Conservation (phyloP, 441 rosid genomes). For the Erodium texanum region DNA sequence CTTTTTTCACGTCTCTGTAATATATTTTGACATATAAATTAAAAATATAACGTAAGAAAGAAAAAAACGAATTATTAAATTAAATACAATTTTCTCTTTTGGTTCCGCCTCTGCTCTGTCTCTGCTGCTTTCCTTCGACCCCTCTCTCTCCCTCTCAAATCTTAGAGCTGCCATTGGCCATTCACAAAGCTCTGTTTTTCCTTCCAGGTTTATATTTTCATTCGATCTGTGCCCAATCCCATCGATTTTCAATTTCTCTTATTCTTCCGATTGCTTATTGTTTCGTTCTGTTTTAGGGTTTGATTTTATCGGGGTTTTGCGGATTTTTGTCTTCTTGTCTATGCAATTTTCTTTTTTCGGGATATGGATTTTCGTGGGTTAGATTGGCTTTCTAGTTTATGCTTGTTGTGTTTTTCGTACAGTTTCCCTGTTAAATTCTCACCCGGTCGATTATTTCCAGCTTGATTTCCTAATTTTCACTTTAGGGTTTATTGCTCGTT, state of each 20-base stretch:
- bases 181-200: constrained; percentile 22
- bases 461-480: constrained; percentile 2
- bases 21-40: no score
- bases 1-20: no score
- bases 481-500: constrained; percentile 10
- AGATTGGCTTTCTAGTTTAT: constrained; percentile 16
- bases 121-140: constrained; percentile 26
- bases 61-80: no score
- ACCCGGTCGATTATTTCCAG: not conserved
- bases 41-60: no score
- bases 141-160: constrained; percentile 26
- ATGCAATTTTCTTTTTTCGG: constrained; percentile 21
- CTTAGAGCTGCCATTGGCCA: constrained; percentile 30
- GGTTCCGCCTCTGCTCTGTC: constrained; percentile 18
- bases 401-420: no score
- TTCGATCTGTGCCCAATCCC: constrained; percentile 28
- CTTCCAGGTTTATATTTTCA: constrained; percentile 32
- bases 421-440: no score
- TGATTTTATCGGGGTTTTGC: constrained; percentile 34
- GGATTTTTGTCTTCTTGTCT: not conserved
- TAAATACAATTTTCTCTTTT: constrained; percentile 13
- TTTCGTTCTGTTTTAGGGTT: constrained; percentile 22
- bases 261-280: not conserved
- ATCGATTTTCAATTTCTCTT: not conserved
- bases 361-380: constrained; percentile 8